Conservation (phyloP, 2,329 filamentous ascomycete genomes). For the Thielaviopsis ethacetica region DNA sequence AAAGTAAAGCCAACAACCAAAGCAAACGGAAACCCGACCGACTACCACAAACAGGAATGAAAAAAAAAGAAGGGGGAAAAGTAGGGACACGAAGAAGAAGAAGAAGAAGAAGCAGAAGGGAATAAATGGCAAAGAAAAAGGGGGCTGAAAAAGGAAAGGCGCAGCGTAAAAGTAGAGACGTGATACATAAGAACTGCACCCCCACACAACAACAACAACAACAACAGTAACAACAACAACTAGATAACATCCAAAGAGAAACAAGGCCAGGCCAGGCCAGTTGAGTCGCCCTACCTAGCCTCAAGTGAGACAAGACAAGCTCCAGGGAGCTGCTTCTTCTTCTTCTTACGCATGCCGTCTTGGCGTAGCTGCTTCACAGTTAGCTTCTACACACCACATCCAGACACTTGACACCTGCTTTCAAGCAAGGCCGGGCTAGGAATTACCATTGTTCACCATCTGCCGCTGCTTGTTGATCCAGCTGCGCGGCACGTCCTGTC, state of each 20-base stretch:
- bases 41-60: no score
- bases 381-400: not conserved
- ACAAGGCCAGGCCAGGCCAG: not conserved
- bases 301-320: not conserved
- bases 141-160: not conserved
- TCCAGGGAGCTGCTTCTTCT: no score
- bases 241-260: not conserved
- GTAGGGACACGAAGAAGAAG: no score
- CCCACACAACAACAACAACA: not conserved
- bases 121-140: no score
- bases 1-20: no score
- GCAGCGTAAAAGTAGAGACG: constrained; percentile 4
- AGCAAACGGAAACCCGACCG: no score
- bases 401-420: not conserved
- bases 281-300: no score
- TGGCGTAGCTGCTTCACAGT: constrained; percentile 8
- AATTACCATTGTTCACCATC: constrained; percentile 34
- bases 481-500: constrained; percentile 59
- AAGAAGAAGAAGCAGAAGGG: no score
- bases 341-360: not conserved
- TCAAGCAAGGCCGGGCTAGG: not conserved
- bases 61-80: no score
- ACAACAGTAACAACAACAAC: not conserved
- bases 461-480: constrained; percentile 75
- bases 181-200: not conserved